These are phyloP conservation scores for Pseudogymnoascus sp. DNA, from an alignment of 2,329 filamentous ascomycete species.

Conservation along the genomic window DNA sequence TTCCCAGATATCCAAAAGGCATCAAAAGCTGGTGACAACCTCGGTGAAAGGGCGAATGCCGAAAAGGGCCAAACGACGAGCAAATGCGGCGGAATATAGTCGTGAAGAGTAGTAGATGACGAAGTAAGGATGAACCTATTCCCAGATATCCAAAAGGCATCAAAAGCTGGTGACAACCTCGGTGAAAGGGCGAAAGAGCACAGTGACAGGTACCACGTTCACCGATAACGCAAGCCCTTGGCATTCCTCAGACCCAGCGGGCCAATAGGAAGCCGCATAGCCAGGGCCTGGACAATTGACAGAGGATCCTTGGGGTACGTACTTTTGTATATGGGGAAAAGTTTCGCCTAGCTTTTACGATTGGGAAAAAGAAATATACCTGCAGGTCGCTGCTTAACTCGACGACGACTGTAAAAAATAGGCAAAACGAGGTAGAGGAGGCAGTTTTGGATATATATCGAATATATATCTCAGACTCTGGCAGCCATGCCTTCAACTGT, in stretches of 20 bases:
- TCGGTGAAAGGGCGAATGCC: no score
- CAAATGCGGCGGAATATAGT: neutral
- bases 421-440: slow-evolving; percentile 28
- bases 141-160: neutral
- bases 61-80: neutral
- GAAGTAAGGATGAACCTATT: neutral
- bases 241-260: neutral
- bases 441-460: slow-evolving; percentile 24
- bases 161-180: neutral
- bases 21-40: neutral
- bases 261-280: neutral
- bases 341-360: slow-evolving; percentile 7
- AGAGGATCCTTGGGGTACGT: neutral
- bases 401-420: slow-evolving; percentile 8
- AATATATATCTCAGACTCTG: slow-evolving; percentile 9
- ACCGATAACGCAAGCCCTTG: slow-evolving; percentile 6
- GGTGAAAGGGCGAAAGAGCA: neutral
- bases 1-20: neutral
- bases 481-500: slow-evolving; percentile 37
- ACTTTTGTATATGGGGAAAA: slow-evolving; percentile 6
- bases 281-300: slow-evolving; percentile 4
- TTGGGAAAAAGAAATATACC: slow-evolving; percentile 7
- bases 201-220: neutral
- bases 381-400: slow-evolving; percentile 7
- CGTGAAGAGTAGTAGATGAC: neutral